phyloP scores from a whole-genome alignment of 1,139 yeast genomes.

The Geotrichum histeridarum region DNA sequence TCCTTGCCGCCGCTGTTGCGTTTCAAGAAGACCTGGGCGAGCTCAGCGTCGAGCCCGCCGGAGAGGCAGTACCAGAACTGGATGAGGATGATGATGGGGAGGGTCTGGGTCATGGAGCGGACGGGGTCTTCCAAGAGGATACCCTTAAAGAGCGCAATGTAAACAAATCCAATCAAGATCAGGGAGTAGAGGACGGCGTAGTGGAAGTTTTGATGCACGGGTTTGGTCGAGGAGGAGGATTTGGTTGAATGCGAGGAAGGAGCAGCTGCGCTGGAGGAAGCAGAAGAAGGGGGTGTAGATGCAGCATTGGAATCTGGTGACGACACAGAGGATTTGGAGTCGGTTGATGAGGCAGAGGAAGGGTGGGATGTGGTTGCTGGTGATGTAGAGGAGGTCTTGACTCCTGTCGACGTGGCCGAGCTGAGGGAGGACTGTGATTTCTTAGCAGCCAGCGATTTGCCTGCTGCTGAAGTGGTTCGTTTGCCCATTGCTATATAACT shows the following conservation, averaged over 20 bases:
- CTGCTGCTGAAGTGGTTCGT: not conserved
- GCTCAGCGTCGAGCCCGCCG: slow-evolving; percentile 24
- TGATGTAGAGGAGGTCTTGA: not conserved
- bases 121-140: slow-evolving; percentile 23
- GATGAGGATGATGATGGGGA: slow-evolving; percentile 25
- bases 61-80: slow-evolving; percentile 30
- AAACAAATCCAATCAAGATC: slow-evolving; percentile 11
- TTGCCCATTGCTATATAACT: not conserved
- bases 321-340: not conserved
- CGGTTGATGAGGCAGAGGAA: not conserved
- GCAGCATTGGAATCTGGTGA: not conserved
- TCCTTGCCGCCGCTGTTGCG: not conserved
- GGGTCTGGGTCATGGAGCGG: slow-evolving; percentile 26
- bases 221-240: not conserved
- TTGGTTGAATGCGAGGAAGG: not conserved
- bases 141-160: slow-evolving; percentile 20
- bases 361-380: not conserved
- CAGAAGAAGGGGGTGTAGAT: not conserved
- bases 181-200: slow-evolving; percentile 16
- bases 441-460: not conserved
- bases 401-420: not conserved
- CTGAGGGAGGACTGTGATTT: not conserved
- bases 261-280: not conserved
- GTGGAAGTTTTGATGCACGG: slow-evolving; percentile 15
- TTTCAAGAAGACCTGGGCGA: slow-evolving; percentile 5